Evolutionary conservation across 306 rosid genomes (phyloP).

Genomic region (Ormosia emarginata): DNA sequence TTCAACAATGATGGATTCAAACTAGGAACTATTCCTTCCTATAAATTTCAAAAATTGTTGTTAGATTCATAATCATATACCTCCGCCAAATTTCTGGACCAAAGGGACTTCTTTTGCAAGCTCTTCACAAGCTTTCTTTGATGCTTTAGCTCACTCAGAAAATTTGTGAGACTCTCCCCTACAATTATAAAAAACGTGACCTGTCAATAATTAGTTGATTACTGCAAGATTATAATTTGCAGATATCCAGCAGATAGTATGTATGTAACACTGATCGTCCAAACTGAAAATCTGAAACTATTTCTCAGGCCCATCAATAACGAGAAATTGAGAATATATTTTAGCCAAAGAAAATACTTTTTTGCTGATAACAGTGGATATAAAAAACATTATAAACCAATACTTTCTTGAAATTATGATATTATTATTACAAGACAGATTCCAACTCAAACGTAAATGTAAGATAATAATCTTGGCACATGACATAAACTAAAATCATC

Average conservation of each 20-base stretch:
- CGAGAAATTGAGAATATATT: neutral
- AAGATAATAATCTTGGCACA: neutral
- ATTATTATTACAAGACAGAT: neutral
- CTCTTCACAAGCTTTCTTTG: slow-evolving; percentile 80
- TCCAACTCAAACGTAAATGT: neutral
- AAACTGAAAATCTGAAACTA: slow-evolving; percentile 5
- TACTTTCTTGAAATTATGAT: neutral
- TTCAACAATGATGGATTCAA: neutral
- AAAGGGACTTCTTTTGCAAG: slow-evolving; percentile 83
- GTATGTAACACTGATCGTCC: neutral
- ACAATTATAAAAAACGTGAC: slow-evolving; percentile 36
- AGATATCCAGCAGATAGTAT: slow-evolving; percentile 3
- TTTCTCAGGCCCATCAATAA: neutral
- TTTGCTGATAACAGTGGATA: neutral
- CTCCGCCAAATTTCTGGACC: slow-evolving; percentile 85
- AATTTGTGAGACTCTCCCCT: slow-evolving; percentile 75
- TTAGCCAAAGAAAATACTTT: neutral
- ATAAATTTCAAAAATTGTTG: neutral
- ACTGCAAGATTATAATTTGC: slow-evolving; percentile 1
- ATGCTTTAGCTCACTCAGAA: slow-evolving; percentile 77
- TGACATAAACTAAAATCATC: neutral
- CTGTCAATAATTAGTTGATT: slow-evolving; percentile 29
- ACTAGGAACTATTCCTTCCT: neutral
- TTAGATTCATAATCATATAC: slow-evolving; percentile 41
- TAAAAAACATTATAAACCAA: neutral